These are phyloP conservation scores for Sporothrix luriei DNA, from an alignment of 2,329 filamentous ascomycete genomes.

Conservation along the genomic window DNA sequence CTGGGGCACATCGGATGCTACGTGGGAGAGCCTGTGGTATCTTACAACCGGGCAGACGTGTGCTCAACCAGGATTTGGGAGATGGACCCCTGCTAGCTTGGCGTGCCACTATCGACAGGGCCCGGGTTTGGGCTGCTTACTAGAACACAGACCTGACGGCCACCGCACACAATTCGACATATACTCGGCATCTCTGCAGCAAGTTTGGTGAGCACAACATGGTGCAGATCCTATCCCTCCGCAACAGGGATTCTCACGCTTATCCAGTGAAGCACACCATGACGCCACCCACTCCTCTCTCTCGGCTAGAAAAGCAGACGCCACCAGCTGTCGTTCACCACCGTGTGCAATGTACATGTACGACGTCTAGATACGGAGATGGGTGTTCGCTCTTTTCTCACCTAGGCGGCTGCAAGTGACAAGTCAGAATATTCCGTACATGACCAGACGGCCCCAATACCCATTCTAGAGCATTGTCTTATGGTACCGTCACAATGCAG, in stretches of 20 bases:
- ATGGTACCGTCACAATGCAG: background rate
- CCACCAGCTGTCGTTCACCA: background rate
- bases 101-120: conserved; percentile 6
- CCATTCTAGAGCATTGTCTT: conserved; percentile 5
- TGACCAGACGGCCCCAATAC: background rate
- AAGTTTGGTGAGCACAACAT: background rate
- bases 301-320: background rate
- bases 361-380: background rate
- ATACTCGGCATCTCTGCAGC: background rate
- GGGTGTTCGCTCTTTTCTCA: conserved; percentile 9
- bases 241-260: background rate
- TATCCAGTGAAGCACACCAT: background rate
- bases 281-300: background rate
- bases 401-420: conserved; percentile 10
- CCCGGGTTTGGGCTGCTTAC: background rate
- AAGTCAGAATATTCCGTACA: conserved; percentile 13
- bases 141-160: background rate
- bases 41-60: conserved; percentile 20
- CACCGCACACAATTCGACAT: conserved; percentile 6
- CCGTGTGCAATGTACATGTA: too few species aligned
- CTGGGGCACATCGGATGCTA: conserved; percentile 18
- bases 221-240: too few species aligned
- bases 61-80: conserved; percentile 16
- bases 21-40: background rate
- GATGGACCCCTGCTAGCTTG: conserved; percentile 5